Base-by-base conservation (phyloP, 108 stramenopile species). In the Cyclotella baltica region DNA sequence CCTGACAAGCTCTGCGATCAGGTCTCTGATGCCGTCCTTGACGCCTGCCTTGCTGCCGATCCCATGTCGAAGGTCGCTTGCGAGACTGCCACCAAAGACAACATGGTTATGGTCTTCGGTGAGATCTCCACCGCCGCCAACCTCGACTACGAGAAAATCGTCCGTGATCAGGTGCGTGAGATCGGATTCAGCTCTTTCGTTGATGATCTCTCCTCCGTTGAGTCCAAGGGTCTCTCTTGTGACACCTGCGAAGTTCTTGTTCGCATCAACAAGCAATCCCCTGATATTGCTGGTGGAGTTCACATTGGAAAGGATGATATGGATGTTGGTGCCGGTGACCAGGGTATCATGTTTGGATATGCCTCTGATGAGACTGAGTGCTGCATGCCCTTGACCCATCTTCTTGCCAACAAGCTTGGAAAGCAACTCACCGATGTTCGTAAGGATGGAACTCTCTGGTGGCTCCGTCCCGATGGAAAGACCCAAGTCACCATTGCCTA, bases 21-120 rank as follows among this genome's bases (percentile, higher is more conserved):
- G 73, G 97, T 98, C 52, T 95, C 93, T 62, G 98, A 98, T 80
- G 98, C 98, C 65, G 96, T 98, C 72, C 90, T 98, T 38, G 98
- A 98, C 72, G 98, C 98, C 46, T 98, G 97, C 88, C 76, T 98
- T 71, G 84, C 83, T 72, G 97, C 96, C 67, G 98, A 98, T 70
- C 95, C 96, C 79, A 88, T 88, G 76, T 96, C 96, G 65, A 95
- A 97, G 86, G 98, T 98, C 30, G 98, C 98, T 62, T 98, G 98
- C 85, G 98, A 98, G 85, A 97, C 97, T 67, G 97, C 96, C 88
- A 97, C 96, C 83, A 98, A 98, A 92, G 97, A 97, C 62, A 97
- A 97, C 92, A 98, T 98, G 98, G 96, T 98, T 67, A 98, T 98
- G 98, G 96, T 97, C 70, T 98, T 98, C 80, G 98, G 98, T 58